Evolutionary conservation across 768 basidiomycete species (phyloP).

Genomic region (Macrolepiota fuliginosa): DNA sequence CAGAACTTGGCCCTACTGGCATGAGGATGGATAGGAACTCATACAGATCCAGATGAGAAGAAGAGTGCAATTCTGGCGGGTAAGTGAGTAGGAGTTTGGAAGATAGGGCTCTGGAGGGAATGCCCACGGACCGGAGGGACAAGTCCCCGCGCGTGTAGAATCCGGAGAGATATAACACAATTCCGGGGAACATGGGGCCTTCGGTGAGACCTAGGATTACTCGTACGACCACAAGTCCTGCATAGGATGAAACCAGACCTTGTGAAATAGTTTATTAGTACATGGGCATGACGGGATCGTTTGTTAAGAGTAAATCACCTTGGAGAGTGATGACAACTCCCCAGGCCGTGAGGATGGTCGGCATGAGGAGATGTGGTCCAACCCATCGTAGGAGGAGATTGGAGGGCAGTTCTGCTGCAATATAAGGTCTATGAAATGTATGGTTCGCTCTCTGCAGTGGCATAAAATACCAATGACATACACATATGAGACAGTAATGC

Average conservation of each 20-base stretch:
- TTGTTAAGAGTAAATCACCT: slow-evolving; percentile 17
- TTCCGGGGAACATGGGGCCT: too few relatives aligned
- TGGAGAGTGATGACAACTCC: too few relatives aligned
- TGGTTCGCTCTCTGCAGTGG: slow-evolving; percentile 23
- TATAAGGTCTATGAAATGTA: too few relatives aligned
- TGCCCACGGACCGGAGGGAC: slow-evolving; percentile 24
- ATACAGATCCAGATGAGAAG: slow-evolving; percentile 37
- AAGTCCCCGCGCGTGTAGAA: slow-evolving; percentile 34
- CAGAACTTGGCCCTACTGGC: not conserved
- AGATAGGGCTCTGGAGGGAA: not conserved
- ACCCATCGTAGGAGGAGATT: too few relatives aligned
- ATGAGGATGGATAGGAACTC: not conserved
- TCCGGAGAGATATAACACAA: slow-evolving; percentile 38
- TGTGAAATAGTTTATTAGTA: not conserved
- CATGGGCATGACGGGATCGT: not conserved
- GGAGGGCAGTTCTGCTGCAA: too few relatives aligned
- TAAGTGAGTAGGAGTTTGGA: not conserved
- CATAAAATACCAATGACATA: slow-evolving; percentile 14
- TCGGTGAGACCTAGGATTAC: slow-evolving; percentile 52
- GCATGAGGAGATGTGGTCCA: slow-evolving; percentile 48
- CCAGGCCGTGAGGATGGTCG: slow-evolving; percentile 47
- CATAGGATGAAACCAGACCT: too few relatives aligned
- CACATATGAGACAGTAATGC: slow-evolving; percentile 34
- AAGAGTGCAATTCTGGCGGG: slow-evolving; percentile 34
- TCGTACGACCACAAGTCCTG: too few relatives aligned